Base-by-base conservation (phyloP, 352 stramenopile species). In the Pythium sukuiense region DNA sequence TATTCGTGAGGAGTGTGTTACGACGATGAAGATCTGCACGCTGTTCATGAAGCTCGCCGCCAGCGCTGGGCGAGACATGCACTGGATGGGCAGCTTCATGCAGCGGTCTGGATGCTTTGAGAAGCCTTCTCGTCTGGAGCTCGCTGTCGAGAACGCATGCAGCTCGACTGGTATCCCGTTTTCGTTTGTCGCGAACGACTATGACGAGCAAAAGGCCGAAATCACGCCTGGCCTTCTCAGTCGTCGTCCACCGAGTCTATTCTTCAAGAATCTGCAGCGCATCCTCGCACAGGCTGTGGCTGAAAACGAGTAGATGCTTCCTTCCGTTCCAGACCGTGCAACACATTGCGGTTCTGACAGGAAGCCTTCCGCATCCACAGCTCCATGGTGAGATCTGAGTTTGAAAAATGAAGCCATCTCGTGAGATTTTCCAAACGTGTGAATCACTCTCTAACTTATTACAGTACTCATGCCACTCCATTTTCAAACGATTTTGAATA, bases 31-130 rank as follows among this genome's bases (percentile, higher is more conserved):
- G 70, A 90, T 93, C 57, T 91, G 83, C 52, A 86, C 79, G n/a
- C 59, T 89, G 39, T 81, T 93, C 48, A 69, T 92, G 61, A 79
- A 93, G 60, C 63, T 83, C 24, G 79, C 82, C 13, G 83, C 71
- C 6, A 61, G 53, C n/a, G 69, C 72, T 52, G 74, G 74, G 48
- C 83, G 77, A 41, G 78, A 77, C 24, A 56, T 93, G 45, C 74
- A 76, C 58, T 91, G 82, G 82, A 91, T 93, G 56, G 81, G 82
- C 18, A 83, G 56, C 49, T 89, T 88, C 56, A 87, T 93, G 81
- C 71, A 82, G 59, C 81, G 82, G 30, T 73, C 69, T 4, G 83
- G 82, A 1, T 91, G 83, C 65, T 93, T 93, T 54, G 77, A 89
- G 65, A 56, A 84, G 16, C 81, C 85, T 5, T 91, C 82, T 6